Conservation (phyloP, 805 yeast species). For the Myxozyma vanderwaltii region DNA sequence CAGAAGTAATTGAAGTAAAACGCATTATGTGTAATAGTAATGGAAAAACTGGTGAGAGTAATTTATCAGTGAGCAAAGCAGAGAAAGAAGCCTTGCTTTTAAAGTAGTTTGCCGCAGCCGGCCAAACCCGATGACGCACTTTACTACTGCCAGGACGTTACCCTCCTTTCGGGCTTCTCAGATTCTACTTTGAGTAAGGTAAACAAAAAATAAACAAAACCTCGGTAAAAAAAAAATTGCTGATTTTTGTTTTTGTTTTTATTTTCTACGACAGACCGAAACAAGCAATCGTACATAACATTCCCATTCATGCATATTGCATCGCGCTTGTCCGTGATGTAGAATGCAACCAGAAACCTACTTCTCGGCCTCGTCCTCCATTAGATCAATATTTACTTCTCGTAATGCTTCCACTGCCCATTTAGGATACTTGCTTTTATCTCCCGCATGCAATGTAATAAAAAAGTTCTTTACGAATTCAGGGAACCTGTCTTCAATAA, state of each 20-base stretch:
- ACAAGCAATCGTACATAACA: too few relatives aligned
- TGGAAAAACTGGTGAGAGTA: too few relatives aligned
- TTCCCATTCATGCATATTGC: background rate
- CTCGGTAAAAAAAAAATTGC: too few relatives aligned
- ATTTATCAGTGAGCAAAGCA: too few relatives aligned
- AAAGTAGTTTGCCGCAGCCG: background rate
- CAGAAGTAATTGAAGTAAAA: conserved; percentile 9
- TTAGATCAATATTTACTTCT: conserved; percentile 43
- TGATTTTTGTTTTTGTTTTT: background rate
- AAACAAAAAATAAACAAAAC: too few relatives aligned
- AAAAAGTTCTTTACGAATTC: conserved; percentile 45
- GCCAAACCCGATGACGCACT: conserved; percentile 6
- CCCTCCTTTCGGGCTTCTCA: conserved; percentile 6
- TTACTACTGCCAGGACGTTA: background rate
- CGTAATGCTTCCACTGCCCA: conserved; percentile 50
- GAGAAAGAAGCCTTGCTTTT: too few relatives aligned
- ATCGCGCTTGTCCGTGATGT: too few relatives aligned
- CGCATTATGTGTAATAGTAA: conserved; percentile 17
- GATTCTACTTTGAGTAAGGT: background rate
- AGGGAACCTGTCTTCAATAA: conserved; percentile 45
- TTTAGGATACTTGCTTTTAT: conserved; percentile 42
- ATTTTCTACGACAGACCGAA: too few relatives aligned
- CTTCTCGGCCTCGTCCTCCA: conserved; percentile 15
- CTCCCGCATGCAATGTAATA: conserved; percentile 41
- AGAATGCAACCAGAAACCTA: too few relatives aligned